Conservation (phyloP, 768 basidiomycete species). For the Candolleomyces efflorescens region DNA sequence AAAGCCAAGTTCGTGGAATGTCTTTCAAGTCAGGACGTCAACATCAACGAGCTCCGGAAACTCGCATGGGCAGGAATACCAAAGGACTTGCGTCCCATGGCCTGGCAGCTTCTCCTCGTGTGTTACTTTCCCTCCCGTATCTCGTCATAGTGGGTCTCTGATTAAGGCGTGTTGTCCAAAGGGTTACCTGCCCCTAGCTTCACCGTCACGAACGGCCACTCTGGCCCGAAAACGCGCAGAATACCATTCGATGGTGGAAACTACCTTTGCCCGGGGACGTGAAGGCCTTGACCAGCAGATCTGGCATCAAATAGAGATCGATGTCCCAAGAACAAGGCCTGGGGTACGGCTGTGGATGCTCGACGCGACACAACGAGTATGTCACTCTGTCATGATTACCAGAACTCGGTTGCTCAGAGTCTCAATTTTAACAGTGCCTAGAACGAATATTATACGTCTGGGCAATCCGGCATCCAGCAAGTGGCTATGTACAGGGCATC, state of each 20-base stretch:
- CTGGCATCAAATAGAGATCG: constrained; percentile 99
- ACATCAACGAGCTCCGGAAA: constrained; percentile 85
- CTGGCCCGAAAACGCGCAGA: constrained; percentile 90
- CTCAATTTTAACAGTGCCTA: constrained; percentile 62
- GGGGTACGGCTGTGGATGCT: constrained; percentile 92
- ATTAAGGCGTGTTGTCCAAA: constrained; percentile 24
- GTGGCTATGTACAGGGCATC: constrained; percentile 98
- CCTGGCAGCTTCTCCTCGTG: constrained; percentile 93
- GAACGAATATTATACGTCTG: constrained; percentile 97
- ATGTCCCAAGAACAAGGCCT: constrained; percentile 93
- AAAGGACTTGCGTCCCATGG: constrained; percentile 77
- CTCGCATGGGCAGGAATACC: constrained; percentile 96
- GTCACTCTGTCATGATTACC: constrained; percentile 14
- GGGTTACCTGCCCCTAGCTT: constrained; percentile 91
- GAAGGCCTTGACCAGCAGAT: constrained; percentile 92
- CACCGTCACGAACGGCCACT: constrained; percentile 66
- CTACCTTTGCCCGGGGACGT: constrained; percentile 84
- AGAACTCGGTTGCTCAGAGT: background rate
- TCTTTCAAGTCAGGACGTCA: constrained; percentile 69
- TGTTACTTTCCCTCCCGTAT: constrained; percentile 24
- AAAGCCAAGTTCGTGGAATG: constrained; percentile 81
- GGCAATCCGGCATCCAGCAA: constrained; percentile 98
- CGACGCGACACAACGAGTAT: constrained; percentile 80
- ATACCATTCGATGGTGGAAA: constrained; percentile 83
- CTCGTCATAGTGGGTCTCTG: background rate